Evolutionary conservation across 495 filamentous ascomycete genomes (phyloP), one percentile per base, ranked within the genome.

Genomic region (Lichina pygmaea): DNA sequence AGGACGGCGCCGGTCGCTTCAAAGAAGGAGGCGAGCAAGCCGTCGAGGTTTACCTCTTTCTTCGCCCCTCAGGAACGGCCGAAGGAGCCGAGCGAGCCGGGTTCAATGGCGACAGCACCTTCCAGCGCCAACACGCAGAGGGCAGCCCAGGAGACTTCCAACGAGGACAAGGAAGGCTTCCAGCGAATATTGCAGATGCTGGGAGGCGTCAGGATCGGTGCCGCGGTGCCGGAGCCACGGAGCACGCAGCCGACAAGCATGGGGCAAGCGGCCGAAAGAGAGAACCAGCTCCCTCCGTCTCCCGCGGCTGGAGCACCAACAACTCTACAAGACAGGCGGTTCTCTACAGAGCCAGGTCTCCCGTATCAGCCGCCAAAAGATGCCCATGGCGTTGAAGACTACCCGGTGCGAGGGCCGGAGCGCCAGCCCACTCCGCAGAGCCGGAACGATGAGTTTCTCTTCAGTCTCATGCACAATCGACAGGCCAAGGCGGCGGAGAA

Each of bases 91-190:
- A 57, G 8, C 49, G 50, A 30, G 46, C 57, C 38, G 46, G 50
- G n/a, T 44, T 50, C 16, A 41, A 44, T 44, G 38, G 38, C 6
- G 6, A 49, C 59, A 32, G 49, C 41, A 34, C 48, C 49, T 10
- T 53, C 57, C 1, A 50, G 49, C 33, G 33, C 48, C 33, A 36
- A 48, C n/a, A 48, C 54, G 44, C 46, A 52, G 12, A 48, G 50
- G 31, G 50, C 49, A 38, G 41, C 55, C 52, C 41, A 54, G 34
- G 63, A 68, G n/a, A 60, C 64, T 8, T 66, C 67, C 34, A 66
- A 67, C 47, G 76, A 79, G 17, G 86, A 97, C 49, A 86, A 82
- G 58, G 75, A 81, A 61, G 89, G 81, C 0, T 97, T 97, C 56
- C 77, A 86, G 48, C 72, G 76, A 41, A 77, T 97, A 38, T 61